Base-by-base conservation (phyloP, 2,329 filamentous ascomycete species). In the Chaetomium strumarium region DNA sequence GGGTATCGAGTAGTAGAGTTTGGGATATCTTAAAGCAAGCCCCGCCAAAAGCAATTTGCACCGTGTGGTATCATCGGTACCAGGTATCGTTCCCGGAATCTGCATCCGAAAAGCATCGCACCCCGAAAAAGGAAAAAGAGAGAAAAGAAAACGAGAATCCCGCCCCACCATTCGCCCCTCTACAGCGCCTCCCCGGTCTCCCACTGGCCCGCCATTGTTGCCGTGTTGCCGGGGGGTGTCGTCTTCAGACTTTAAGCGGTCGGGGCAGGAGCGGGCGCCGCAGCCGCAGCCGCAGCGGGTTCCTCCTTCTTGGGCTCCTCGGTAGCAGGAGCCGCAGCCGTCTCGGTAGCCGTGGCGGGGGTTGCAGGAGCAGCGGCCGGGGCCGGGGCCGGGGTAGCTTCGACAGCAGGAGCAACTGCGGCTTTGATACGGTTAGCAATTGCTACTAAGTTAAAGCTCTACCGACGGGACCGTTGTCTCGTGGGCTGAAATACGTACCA, bases 271-370 rank as follows among this genome's bases (percentile, higher is more conserved):
- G 59, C 52, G 14, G 60, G 38, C 19, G 53, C 46, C 30, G 59
- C 48, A 34, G 46, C 40, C 2, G 45, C 19, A 20, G 50, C 41
- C 1, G 47, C 29, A 13, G 50, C 47, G 3, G 52, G 41, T 46
- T 58, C 57, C 46, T 52, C 52, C 56, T 60, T 60, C 47, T 56
- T 46, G 41, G 55, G 57, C 46, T 53, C 58, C 24, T 24, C 24
- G 24, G 24, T 24, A 24, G 24, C 45, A 17, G 52, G n/a, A 38
- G 53, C 52, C 12, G 54, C 43, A 17, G 50, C 37, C 34, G 61
- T 55, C 43, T 50, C 46, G 14, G 53, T 42, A 13, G 53, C 30
- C 10, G 37, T 7, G n/a, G 39, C 29, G 10, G 38, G 8, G 16
- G 49, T 51, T 19, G 48, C 20, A 39, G 36, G 24, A 5, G 63